Evolutionary conservation across 148 eudicot genomes (phyloP), one percentile per base, ranked within the genome.

Genomic region (Drosera capensis): DNA sequence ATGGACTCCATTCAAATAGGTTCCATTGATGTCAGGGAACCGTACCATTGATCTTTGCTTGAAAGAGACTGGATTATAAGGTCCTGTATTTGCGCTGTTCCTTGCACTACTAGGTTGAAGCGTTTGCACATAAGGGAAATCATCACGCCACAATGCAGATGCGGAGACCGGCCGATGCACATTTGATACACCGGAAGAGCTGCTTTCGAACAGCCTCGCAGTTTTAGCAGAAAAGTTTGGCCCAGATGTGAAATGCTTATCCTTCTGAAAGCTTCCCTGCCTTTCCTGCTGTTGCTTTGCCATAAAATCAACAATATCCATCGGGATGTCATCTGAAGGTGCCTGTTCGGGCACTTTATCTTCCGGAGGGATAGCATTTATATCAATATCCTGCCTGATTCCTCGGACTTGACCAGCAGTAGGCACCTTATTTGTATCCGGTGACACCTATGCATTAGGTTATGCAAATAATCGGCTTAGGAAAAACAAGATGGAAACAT

Each of bases 241-340:
- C 13, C 58, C 19, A 25, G 39, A n/a, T 1, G 55, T 29, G 37
- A 42, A 40, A 30, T 34, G 35, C 8, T 43, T 52, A 15, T 40
- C 64, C 41, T 59, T 55, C 24, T 58, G 50, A 14, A 63, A 70
- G 1, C 57, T 35, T 15, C 60, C 57, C 26, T 45, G 43, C 49
- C 78, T 63, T 51, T 85, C 90, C 11, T 59, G 73, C 45, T 77
- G 85, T 34, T 77, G 69, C 46, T 68, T 65, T n/a, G 85, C 90
- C 73, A 77, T 25, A 5, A 74, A 61, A 52, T 77, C 86, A 20
- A 77, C 82, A 47, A 80, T 74, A 13, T 80, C 95, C 82, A 71
- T 80, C 3, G 86, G 86, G 22, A 75, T 73, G 43, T 80, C 86
- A 28, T 76, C 94, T 23, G 62, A 55, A 7, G 46, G 49, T 5